A percentile compares a stretch with the other conserved stretches of the same genome.
Evolutionary conservation across 2,329 filamentous ascomycete genomes (phyloP).

Genomic region (Arthrobotrys pseudoclavata): DNA sequence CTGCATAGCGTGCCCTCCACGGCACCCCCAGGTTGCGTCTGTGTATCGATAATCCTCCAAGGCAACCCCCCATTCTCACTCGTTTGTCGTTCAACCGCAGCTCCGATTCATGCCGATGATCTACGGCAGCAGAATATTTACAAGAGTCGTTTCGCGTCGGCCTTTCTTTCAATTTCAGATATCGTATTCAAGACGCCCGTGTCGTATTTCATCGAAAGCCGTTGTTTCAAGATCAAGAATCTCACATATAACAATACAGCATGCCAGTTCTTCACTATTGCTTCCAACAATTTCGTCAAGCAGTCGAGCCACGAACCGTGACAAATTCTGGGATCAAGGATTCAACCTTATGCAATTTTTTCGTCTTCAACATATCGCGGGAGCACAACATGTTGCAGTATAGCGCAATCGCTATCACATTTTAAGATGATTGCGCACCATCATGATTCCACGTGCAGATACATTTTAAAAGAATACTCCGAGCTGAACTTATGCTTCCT

Average conservation of each 20-base stretch:
- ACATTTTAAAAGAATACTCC: conserved; percentile 18
- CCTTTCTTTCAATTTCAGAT: background rate
- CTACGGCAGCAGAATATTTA: conserved; percentile 6
- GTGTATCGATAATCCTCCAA: conserved; percentile 59
- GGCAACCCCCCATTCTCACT: conserved; percentile 38
- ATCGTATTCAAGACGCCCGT: conserved; percentile 21
- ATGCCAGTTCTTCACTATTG: background rate
- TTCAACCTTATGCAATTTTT: conserved; percentile 24
- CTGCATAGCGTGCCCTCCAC: conserved; percentile 27
- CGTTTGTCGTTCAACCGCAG: conserved; percentile 3
- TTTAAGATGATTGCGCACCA: conserved; percentile 16
- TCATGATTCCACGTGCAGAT: conserved; percentile 29
- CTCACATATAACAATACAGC: conserved; percentile 14
- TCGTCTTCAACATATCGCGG: background rate
- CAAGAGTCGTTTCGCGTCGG: background rate
- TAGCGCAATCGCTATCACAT: conserved; percentile 1
- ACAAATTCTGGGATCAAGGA: conserved; percentile 49
- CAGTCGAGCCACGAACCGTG: conserved; percentile 24
- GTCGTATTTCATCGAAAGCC: conserved; percentile 25
- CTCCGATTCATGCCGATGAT: conserved; percentile 25
- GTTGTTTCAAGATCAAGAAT: conserved; percentile 42
- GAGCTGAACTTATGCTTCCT: conserved; percentile 34
- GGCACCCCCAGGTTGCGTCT: conserved; percentile 33
- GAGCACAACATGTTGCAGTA: background rate
- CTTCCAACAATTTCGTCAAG: conserved; percentile 13